Conservation (phyloP, 768 basidiomycete species). For the Mycena rebaudengoi region DNA sequence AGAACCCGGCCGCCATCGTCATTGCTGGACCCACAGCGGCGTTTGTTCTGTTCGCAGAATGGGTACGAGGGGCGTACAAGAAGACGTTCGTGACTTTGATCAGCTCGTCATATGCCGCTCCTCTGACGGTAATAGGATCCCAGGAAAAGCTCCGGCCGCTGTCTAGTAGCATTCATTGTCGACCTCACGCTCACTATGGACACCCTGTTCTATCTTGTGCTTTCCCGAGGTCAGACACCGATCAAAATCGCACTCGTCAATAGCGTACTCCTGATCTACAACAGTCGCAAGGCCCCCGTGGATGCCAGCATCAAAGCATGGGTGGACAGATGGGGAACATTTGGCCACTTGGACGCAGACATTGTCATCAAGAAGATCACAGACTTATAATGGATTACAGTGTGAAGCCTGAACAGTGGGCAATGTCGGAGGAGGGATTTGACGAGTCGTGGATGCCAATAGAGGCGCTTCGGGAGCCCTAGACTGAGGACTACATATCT, state of each 20-base stretch:
- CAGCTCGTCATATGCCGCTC: neutral
- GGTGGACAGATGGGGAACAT: neutral
- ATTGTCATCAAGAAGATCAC: slow-evolving; percentile 2
- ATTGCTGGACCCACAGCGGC: neutral
- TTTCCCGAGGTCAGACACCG: neutral
- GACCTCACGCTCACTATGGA: slow-evolving; percentile 13
- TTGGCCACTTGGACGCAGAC: neutral
- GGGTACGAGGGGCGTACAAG: neutral
- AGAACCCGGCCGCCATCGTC: neutral
- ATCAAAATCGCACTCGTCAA: neutral
- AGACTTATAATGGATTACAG: neutral
- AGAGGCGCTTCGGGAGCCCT: neutral
- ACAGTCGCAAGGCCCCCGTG: neutral
- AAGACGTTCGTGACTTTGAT: neutral
- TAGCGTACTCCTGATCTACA: neutral
- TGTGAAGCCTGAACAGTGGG: slow-evolving; percentile 4
- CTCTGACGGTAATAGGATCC: neutral
- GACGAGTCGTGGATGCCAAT: slow-evolving; percentile 2
- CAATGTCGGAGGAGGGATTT: neutral
- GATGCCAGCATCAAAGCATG: slow-evolving; percentile 1
- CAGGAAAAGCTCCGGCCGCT: slow-evolving; percentile 5
- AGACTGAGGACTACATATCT: too few relatives aligned
- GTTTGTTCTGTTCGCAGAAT: neutral
- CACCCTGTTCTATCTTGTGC: neutral
- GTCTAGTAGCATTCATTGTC: neutral